Conservation (phyloP, 2,329 filamentous ascomycete species). For the Macrophomina tecta region DNA sequence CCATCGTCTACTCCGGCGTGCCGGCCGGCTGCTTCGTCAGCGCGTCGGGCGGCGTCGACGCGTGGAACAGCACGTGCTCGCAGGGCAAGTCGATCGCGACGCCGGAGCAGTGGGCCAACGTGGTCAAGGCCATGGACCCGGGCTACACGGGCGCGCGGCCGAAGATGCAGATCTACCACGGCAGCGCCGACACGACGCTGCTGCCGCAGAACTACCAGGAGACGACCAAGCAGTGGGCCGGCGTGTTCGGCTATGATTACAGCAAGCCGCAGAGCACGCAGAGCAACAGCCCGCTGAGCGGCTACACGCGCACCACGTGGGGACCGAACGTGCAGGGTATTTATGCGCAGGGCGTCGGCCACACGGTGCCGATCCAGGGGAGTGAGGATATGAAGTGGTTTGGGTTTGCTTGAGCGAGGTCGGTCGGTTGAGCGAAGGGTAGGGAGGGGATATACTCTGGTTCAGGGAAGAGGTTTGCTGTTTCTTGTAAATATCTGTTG, state of each 20-base stretch:
- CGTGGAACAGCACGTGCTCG: conserved; percentile 61
- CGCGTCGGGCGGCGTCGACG: conserved; percentile 48
- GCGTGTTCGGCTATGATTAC: conserved; percentile 42
- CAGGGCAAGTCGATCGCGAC: conserved; percentile 54
- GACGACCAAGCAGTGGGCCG: conserved; percentile 48
- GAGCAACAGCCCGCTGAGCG: conserved; percentile 26
- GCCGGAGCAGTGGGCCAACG: conserved; percentile 56
- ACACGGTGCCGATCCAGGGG: conserved; percentile 32
- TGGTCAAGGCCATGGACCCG: conserved; percentile 56
- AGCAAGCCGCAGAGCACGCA: conserved; percentile 39
- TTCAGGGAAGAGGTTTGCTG: too few species aligned
- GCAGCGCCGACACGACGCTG: conserved; percentile 58
- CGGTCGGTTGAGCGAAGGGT: neutral
- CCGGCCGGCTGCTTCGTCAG: conserved; percentile 61
- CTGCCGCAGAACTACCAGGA: conserved; percentile 63
- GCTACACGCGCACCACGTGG: conserved; percentile 34
- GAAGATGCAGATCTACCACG: conserved; percentile 65
- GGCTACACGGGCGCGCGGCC: conserved; percentile 57
- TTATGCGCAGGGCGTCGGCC: conserved; percentile 30
- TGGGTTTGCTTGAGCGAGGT: conserved; percentile 31
- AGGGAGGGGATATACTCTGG: too few species aligned
- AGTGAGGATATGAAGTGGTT: conserved; percentile 31
- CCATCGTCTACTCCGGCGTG: conserved; percentile 59
- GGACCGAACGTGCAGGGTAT: conserved; percentile 35
- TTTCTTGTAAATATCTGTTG: too few species aligned